Base-by-base conservation (phyloP, 371 early-diverging fungal genomes). In the Umbelopsis sp. region DNA sequence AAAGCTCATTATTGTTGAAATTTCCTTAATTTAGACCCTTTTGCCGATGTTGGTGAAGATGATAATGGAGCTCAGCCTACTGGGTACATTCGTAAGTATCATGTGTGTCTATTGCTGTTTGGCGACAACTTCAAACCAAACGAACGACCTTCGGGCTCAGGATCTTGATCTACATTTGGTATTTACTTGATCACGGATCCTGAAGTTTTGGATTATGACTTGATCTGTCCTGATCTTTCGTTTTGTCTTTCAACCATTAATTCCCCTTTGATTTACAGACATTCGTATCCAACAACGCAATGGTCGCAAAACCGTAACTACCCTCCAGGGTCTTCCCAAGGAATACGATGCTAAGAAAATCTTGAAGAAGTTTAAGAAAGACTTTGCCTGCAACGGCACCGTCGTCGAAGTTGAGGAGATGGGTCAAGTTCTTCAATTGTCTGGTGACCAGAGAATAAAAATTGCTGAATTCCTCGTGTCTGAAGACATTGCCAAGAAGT, bases 261-360 rank as follows among this genome's bases (percentile, higher is more conserved):
- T n/a, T 6, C 38, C n/a, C 57, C 22, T 22, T 52, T 11, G 32
- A 25, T 24, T n/a, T 37, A 12, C 80, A 93, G 94, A 98, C 82
- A 93, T 98, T 75, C 96, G 99, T 80, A 93, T 97, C 73, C 97
- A 97, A 81, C 98, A 96, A 81, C 93, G 99, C 74, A 97, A 96
- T 84, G 97, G 98, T 69, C 89, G 96, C 78, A 99, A 99, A 87
- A 95, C 97, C 48, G 79, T 96, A 74, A 97, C 99, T 7, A 96
- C 97, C 44, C 87, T 97, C 41, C 94, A 95, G 79, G 98, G 97
- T 44, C 87, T 97, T 51, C 94, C 96, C 72, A 85, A 82, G 48
- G 89, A 93, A 67, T 89, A 93, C 70, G 96, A 99, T 78, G 86
- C 86, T 72, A 96, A 95, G 81, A 87, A 89, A 71, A 82, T 99